phyloP scores from a whole-genome alignment of 768 basidiomycete species.

The Harrya chromipes region DNA sequence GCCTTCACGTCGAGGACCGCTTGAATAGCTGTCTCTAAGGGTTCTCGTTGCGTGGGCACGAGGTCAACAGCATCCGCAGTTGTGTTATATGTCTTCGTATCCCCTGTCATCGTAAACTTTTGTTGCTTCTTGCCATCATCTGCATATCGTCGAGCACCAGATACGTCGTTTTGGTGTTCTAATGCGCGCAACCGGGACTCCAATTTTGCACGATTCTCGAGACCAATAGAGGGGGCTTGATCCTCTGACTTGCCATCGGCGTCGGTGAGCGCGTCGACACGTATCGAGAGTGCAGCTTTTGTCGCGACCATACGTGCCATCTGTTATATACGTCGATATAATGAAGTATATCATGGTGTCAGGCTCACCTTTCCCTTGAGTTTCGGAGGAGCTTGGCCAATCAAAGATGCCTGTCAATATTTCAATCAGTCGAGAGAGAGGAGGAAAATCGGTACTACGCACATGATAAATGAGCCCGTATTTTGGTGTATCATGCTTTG shows the following conservation, averaged over 20 bases:
- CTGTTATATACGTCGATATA: conserved; percentile 33
- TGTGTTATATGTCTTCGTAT: conserved; percentile 80
- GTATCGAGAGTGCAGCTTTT: conserved; percentile 94
- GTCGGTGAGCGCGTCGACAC: conserved; percentile 95
- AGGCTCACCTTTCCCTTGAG: conserved; percentile 86
- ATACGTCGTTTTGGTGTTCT: conserved; percentile 76
- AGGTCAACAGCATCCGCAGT: conserved; percentile 81
- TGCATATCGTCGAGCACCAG: conserved; percentile 64
- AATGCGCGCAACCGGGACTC: conserved; percentile 90
- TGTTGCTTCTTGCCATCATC: conserved; percentile 66
- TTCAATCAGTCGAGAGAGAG: conserved; percentile 2
- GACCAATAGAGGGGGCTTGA: conserved; percentile 79
- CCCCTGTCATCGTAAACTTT: conserved; percentile 78
- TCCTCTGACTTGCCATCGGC: conserved; percentile 85
- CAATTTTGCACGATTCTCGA: conserved; percentile 92
- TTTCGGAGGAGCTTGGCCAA: conserved; percentile 96
- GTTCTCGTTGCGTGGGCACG: conserved; percentile 81
- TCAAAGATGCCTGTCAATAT: conserved; percentile 72
- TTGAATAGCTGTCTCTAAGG: conserved; percentile 72
- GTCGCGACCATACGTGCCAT: conserved; percentile 99
- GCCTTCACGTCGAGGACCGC: conserved; percentile 80
- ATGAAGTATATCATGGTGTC: background rate
- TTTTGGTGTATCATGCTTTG: conserved; percentile 95
- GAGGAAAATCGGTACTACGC: conserved; percentile 25
- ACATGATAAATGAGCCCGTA: conserved; percentile 99